Evolutionary conservation across 1,284 basidiomycete genomes (phyloP).

Genomic region (Ceratorhiza oryzae-sativae): DNA sequence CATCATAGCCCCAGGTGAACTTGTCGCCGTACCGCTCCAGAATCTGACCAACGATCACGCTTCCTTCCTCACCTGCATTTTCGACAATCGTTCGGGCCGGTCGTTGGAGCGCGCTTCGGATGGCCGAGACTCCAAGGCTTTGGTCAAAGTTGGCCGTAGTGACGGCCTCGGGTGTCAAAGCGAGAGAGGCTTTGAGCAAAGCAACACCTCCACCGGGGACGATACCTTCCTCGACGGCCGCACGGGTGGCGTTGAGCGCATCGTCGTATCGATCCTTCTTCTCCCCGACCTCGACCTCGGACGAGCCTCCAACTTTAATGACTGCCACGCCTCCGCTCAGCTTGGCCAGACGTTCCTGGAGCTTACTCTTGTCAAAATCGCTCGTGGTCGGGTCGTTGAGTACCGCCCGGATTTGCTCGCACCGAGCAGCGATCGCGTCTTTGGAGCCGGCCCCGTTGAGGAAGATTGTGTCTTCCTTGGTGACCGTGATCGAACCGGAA

Average conservation of each 20-base stretch:
- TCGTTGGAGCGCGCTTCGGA: constrained; percentile 84
- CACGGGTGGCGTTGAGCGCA: constrained; percentile 95
- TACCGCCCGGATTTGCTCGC: constrained; percentile 92
- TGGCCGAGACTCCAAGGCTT: constrained; percentile 93
- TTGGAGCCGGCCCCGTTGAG: constrained; percentile 93
- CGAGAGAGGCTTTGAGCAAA: constrained; percentile 85
- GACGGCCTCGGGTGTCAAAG: constrained; percentile 73
- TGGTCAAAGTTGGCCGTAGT: constrained; percentile 95
- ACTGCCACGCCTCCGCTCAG: constrained; percentile 95
- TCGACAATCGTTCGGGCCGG: constrained; percentile 89
- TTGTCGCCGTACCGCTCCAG: constrained; percentile 76
- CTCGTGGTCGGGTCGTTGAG: constrained; percentile 85
- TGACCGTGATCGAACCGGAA: constrained; percentile 91
- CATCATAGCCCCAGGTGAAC: constrained; percentile 92
- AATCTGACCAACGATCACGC: constrained; percentile 90
- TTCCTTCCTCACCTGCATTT: constrained; percentile 95
- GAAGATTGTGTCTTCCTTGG: constrained; percentile 98
- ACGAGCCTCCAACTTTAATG: constrained; percentile 95
- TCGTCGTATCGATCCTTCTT: constrained; percentile 99
- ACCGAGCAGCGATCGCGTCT: constrained; percentile 83
- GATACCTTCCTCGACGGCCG: constrained; percentile 98
- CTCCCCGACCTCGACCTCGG: constrained; percentile 97
- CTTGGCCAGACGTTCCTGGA: constrained; percentile 97
- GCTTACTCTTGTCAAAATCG: constrained; percentile 94
- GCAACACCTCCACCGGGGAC: constrained; percentile 95